phyloP scores from a whole-genome alignment of 2,329 filamentous ascomycete species.

The Zopfia rhizophila region DNA sequence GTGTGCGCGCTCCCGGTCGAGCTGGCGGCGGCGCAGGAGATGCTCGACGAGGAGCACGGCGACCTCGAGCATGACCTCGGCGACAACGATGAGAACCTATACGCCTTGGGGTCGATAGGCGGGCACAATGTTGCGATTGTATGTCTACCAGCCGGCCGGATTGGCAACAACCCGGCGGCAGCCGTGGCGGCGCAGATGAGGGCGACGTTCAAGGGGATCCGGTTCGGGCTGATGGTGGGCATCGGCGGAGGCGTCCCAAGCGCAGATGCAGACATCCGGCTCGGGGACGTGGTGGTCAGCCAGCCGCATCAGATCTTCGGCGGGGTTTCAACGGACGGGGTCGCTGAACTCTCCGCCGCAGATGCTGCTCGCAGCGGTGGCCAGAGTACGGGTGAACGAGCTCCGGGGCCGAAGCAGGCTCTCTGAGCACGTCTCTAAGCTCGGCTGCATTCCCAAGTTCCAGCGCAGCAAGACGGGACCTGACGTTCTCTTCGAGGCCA shows the following conservation, averaged over 20 bases:
- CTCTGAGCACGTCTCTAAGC: conserved; percentile 6
- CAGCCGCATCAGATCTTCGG: conserved; percentile 16
- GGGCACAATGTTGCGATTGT: conserved; percentile 48
- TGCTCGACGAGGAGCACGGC: conserved; percentile 43
- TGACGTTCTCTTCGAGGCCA: conserved; percentile 23
- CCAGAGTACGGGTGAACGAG: conserved; percentile 17
- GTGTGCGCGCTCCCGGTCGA: conserved; percentile 46
- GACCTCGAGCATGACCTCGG: conserved; percentile 30
- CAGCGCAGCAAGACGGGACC: conserved; percentile 12
- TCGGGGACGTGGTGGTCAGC: conserved; percentile 40
- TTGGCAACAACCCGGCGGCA: conserved; percentile 48
- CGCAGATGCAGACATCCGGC: conserved; percentile 28
- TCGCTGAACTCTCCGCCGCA: conserved; percentile 16
- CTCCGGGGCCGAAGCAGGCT: conserved; percentile 8
- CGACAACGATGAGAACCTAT: conserved; percentile 35
- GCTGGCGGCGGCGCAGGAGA: conserved; percentile 37
- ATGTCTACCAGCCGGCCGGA: conserved; percentile 40
- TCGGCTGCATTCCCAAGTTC: conserved; percentile 13
- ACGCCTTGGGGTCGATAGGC: conserved; percentile 33
- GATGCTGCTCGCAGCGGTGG: conserved; percentile 21
- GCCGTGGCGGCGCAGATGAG: conserved; percentile 43
- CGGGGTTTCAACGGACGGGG: conserved; percentile 20
- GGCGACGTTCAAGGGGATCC: conserved; percentile 44
- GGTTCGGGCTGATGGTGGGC: conserved; percentile 57
- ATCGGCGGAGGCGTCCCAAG: conserved; percentile 50